phyloP scores from a whole-genome alignment of 805 yeast genomes.

The Candida quercuum region DNA sequence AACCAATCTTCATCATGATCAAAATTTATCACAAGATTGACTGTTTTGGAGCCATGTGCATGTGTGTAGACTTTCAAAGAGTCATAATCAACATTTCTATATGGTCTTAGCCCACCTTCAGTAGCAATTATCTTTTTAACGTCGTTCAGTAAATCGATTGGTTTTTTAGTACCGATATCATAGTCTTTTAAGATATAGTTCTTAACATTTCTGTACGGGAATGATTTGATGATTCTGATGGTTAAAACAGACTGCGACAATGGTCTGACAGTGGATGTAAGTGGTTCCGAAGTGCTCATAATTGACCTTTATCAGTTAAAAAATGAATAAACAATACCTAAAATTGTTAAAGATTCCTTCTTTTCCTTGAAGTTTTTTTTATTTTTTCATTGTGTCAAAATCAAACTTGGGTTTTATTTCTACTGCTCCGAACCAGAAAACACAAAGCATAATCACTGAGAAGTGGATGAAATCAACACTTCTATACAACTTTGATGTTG shows the following conservation, averaged over 20 bases:
- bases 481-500: too few relatives aligned
- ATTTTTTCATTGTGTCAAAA: too few relatives aligned
- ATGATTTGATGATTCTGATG: constrained; percentile 82
- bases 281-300: constrained; percentile 47
- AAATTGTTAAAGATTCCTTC: too few relatives aligned
- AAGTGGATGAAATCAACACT: too few relatives aligned
- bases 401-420: too few relatives aligned
- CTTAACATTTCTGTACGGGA: constrained; percentile 84
- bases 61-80: constrained; percentile 84
- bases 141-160: constrained; percentile 53
- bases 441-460: too few relatives aligned
- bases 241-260: constrained; percentile 67
- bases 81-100: constrained; percentile 68
- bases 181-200: constrained; percentile 65
- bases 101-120: constrained; percentile 74
- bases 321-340: not conserved
- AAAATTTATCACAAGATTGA: constrained; percentile 86
- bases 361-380: too few relatives aligned
- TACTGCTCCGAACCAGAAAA: too few relatives aligned
- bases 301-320: too few relatives aligned
- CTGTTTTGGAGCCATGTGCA: constrained; percentile 92
- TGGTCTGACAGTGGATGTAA: constrained; percentile 71
- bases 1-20: constrained; percentile 82
- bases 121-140: constrained; percentile 42
- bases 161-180: constrained; percentile 66